Base-by-base conservation (phyloP, 1,284 basidiomycete species). In the Spongiforma sp. region DNA sequence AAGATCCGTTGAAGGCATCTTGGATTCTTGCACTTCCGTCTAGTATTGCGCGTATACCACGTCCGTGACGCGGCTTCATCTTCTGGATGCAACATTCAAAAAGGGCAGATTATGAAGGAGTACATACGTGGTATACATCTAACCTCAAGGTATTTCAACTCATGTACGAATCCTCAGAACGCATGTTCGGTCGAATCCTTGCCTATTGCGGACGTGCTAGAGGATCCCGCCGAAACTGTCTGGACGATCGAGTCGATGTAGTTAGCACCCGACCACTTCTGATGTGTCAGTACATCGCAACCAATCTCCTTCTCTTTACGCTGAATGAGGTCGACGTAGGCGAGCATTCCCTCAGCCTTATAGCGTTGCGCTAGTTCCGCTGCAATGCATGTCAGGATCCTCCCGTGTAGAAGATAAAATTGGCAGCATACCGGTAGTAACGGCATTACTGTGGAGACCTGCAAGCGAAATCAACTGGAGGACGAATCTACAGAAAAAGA, bases 241-340 rank as follows among this genome's bases (percentile, higher is more conserved):
- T 86, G 86, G 60, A 94, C 77, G 66, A 93, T 91, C 57, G 89
- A 82, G 79, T 96, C 94, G 64, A 94, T 87, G 75, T 95, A 95
- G 72, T 91, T 92, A 21, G 94, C 93, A 39, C 94, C 94, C 67
- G 91, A 94, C 94, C 94, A 95, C 82, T 94, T 94, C 79, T 95
- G 93, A 78, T 95, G 93, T 2, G 92, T 95, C 62, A 98, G 83
- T 50, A 98, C 95, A 76, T 98, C 96, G 70, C 93, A 95, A 36
- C 94, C 93, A 57, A 96, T 89, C 71, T 93, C 94, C 75, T 93
- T 90, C 79, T 98, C 96, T 78, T 92, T 94, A 66, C 89, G 83
- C 77, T 96, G 94, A 57, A 95, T 85, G 32, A 94, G 84, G 64
- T 94, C 83, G 61, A 95, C 93, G 75, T 95, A 95, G 30, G 93